These are phyloP conservation scores for Coemansia sp. DNA, from an alignment of 371 early-diverging fungal species.

Conservation along the genomic window DNA sequence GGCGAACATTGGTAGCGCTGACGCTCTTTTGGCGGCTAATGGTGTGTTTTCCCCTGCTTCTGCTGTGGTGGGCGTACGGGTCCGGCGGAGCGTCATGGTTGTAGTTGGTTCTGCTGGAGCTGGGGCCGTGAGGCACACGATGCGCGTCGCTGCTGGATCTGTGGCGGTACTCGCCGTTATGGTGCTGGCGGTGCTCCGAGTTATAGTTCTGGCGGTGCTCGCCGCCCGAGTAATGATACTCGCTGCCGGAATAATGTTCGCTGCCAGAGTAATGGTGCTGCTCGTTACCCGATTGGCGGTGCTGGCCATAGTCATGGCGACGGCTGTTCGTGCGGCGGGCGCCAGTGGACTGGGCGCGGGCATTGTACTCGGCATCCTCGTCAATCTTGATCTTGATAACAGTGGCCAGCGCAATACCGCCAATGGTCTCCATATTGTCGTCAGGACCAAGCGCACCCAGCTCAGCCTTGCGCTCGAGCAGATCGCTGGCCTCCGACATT, in stretches of 20 bases:
- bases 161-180: background rate
- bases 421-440: slow-evolving; percentile 36
- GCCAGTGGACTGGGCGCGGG: slow-evolving; percentile 7
- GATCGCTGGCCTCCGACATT: slow-evolving; percentile 31
- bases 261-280: background rate
- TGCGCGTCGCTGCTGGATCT: background rate
- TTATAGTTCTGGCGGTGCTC: background rate
- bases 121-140: background rate
- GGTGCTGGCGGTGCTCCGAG: background rate
- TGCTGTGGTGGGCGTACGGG: slow-evolving; percentile 2
- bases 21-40: background rate
- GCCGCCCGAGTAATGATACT: background rate
- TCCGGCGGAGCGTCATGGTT: background rate
- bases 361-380: slow-evolving; percentile 13
- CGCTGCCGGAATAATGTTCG: background rate
- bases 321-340: background rate
- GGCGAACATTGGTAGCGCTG: slow-evolving; percentile 1
- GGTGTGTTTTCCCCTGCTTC: background rate
- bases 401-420: slow-evolving; percentile 42
- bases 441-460: slow-evolving; percentile 19
- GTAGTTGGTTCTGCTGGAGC: background rate
- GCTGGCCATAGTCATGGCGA: background rate
- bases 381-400: slow-evolving; percentile 46
- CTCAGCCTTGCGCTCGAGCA: slow-evolving; percentile 28
- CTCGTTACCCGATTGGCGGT: background rate